phyloP scores from a whole-genome alignment of 2,329 filamentous ascomycete species.

The Phialophora verrucosa region DNA sequence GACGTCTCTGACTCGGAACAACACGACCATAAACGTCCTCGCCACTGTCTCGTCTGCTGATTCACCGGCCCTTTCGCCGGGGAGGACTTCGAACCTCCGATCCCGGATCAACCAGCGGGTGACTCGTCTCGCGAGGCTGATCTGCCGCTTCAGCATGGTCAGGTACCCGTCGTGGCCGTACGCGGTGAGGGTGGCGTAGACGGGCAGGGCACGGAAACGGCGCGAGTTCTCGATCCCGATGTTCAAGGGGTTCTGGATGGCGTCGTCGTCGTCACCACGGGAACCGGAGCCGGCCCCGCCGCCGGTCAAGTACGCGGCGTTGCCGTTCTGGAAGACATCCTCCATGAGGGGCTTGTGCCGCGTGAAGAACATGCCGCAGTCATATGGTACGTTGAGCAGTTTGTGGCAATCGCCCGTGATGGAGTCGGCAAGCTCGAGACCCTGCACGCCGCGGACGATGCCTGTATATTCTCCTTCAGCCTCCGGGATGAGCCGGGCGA shows the following conservation, averaged over 20 bases:
- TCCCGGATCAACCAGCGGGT: constrained; percentile 67
- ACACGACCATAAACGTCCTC: constrained; percentile 70
- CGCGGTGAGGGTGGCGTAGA: constrained; percentile 78
- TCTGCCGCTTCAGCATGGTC: constrained; percentile 73
- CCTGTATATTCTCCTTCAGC: constrained; percentile 59
- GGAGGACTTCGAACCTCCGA: constrained; percentile 70
- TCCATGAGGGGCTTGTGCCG: constrained; percentile 63
- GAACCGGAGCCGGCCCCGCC: constrained; percentile 36
- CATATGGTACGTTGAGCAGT: constrained; percentile 92
- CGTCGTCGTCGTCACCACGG: constrained; percentile 39
- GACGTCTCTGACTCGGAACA: constrained; percentile 74
- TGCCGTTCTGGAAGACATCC: constrained; percentile 78
- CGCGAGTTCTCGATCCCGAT: constrained; percentile 90
- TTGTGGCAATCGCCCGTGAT: constrained; percentile 90
- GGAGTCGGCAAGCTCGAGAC: constrained; percentile 82
- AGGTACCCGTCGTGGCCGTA: constrained; percentile 74
- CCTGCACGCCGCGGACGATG: constrained; percentile 60
- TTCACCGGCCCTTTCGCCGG: constrained; percentile 45
- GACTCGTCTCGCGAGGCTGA: constrained; percentile 71
- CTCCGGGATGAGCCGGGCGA: constrained; percentile 66
- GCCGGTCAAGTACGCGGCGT: constrained; percentile 70
- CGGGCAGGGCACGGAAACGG: constrained; percentile 86
- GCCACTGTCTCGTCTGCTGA: constrained; percentile 53
- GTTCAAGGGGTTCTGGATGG: constrained; percentile 80
- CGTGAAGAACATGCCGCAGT: constrained; percentile 88